Evolutionary conservation across 176 grass and related monocot genomes (phyloP).

Genomic region (Aegilops tauschii): DNA sequence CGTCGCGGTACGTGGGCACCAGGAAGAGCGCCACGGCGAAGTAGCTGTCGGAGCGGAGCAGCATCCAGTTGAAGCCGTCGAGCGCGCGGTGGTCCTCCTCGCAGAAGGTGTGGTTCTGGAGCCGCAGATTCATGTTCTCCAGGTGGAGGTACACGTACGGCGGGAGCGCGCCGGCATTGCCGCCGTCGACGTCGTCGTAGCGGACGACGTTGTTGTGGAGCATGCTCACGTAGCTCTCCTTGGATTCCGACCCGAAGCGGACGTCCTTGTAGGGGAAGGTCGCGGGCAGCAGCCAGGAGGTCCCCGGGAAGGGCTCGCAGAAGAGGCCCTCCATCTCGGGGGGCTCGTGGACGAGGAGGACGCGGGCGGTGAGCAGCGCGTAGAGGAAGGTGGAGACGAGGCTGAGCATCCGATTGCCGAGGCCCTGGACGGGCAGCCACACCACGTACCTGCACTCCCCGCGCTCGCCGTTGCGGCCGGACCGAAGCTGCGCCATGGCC

Average conservation of each 20-base stretch:
- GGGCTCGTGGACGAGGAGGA: conserved; percentile 44
- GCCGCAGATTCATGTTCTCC: conserved; percentile 26
- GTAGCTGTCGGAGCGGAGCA: conserved; percentile 76
- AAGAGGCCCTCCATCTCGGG: conserved; percentile 49
- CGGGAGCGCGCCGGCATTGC: conserved; percentile 21
- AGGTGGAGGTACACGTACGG: conserved; percentile 64
- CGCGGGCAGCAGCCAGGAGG: conserved; percentile 62
- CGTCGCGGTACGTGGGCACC: conserved; percentile 42
- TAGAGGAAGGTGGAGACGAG: conserved; percentile 78
- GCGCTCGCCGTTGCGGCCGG: conserved; percentile 42
- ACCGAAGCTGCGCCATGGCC: conserved; percentile 46
- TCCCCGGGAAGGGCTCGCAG: conserved; percentile 83
- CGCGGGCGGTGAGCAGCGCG: conserved; percentile 67
- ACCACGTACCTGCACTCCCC: conserved; percentile 70
- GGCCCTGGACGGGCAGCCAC: conserved; percentile 57
- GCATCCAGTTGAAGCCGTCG: conserved; percentile 57
- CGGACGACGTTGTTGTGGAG: conserved; percentile 34
- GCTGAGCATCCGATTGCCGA: conserved; percentile 76
- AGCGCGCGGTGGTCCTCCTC: conserved; percentile 61
- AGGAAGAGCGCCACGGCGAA: conserved; percentile 69
- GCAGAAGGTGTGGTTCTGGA: conserved; percentile 57
- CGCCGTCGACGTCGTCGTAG: not conserved
- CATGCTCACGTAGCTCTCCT: conserved; percentile 49
- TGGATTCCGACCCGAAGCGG: not conserved
- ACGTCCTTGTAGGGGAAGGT: conserved; percentile 51